Conservation (phyloP, 441 rosid species). For the Croton laevigatus region DNA sequence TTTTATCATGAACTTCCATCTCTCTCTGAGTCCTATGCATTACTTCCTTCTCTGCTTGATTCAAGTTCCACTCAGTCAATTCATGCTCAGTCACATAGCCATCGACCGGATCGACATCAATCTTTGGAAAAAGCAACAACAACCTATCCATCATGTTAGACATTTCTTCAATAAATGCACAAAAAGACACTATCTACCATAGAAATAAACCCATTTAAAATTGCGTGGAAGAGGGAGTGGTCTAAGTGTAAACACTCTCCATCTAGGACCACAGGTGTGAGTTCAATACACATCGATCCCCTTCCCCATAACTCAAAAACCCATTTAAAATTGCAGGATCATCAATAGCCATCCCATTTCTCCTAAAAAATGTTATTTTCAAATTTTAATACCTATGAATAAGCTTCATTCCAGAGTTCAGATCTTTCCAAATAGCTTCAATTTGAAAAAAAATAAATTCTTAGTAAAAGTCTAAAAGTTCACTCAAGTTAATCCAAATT, state of each 20-base stretch:
- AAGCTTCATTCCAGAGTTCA: background rate
- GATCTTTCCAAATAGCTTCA: background rate
- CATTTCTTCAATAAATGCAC: conserved; percentile 14
- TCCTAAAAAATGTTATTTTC: background rate
- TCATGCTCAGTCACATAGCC: conserved; percentile 71
- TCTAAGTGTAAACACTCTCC: no score
- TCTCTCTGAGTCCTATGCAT: conserved; percentile 78
- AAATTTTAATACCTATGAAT: background rate
- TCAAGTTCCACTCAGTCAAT: conserved; percentile 80
- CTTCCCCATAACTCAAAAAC: no score
- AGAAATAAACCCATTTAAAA: background rate
- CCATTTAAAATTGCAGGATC: no score
- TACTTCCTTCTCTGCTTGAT: conserved; percentile 64
- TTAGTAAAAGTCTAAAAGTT: background rate
- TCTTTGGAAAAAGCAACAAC: conserved; percentile 79
- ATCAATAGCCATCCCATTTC: background rate
- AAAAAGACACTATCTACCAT: background rate
- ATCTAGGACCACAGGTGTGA: no score
- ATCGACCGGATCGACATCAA: conserved; percentile 77
- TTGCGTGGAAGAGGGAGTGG: no score
- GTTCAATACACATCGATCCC: no score
- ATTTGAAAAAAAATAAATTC: background rate
- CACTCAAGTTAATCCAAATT: background rate
- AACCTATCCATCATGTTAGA: conserved; percentile 41
- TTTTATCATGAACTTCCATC: conserved; percentile 85